A percentile compares a stretch with the other conserved stretches of the same genome.
Evolutionary conservation across 2,329 filamentous ascomycete species (phyloP).

Genomic region (Raffaelea ambrosiae): DNA sequence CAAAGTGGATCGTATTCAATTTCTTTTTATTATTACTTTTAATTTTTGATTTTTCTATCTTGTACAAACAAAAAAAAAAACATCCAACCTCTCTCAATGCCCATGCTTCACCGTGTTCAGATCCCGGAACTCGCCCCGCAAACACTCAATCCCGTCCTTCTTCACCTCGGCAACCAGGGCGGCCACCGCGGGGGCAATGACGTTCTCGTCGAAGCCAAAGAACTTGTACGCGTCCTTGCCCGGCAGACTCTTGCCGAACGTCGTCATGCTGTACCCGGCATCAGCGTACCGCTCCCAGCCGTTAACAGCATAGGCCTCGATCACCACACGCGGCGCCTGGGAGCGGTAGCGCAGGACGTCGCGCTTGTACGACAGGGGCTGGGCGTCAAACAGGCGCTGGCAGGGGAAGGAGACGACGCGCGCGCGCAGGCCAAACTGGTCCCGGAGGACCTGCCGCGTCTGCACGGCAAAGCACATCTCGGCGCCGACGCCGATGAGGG

Average conservation of each 20-base stretch:
- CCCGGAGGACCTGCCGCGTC: constrained; percentile 25
- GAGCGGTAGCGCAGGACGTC: constrained; percentile 26
- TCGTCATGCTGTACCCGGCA: constrained; percentile 37
- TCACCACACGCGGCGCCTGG: constrained; percentile 31
- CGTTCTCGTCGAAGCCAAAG: constrained; percentile 40
- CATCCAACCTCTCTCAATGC: too few relatives aligned
- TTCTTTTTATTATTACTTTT: too few relatives aligned
- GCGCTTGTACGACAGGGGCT: constrained; percentile 24
- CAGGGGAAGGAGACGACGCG: constrained; percentile 29
- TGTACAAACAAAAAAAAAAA: too few relatives aligned
- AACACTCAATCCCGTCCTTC: constrained; percentile 12
- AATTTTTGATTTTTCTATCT: too few relatives aligned
- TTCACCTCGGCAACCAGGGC: background rate
- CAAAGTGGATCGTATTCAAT: too few relatives aligned
- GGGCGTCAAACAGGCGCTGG: constrained; percentile 25
- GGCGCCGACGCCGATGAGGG: constrained; percentile 27
- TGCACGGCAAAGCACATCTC: constrained; percentile 33
- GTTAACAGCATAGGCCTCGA: constrained; percentile 43
- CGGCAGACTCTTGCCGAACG: constrained; percentile 42
- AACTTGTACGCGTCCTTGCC: constrained; percentile 41
- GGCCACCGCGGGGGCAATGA: background rate
- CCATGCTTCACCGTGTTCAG: constrained; percentile 12
- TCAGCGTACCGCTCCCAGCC: constrained; percentile 50
- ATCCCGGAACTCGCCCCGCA: constrained; percentile 21
- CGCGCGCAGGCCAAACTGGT: constrained; percentile 19